Conservation (phyloP, 2,329 filamentous ascomycete genomes). For the Alternaria ethzedia region DNA sequence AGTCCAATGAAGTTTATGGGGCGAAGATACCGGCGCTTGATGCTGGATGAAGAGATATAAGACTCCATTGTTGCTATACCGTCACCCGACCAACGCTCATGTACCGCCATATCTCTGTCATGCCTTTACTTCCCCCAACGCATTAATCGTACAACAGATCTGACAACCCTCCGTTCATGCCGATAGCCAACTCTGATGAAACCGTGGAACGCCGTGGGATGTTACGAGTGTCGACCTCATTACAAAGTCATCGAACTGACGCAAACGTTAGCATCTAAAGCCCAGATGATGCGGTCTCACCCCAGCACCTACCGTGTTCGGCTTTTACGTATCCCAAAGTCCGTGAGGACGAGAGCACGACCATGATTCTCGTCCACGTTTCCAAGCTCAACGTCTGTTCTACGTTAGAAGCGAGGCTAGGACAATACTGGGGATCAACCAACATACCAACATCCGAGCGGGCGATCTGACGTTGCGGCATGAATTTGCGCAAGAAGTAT, state of each 20-base stretch:
- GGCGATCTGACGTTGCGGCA: neutral
- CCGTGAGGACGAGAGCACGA: accelerated
- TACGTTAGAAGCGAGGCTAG: neutral
- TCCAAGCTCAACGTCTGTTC: neutral
- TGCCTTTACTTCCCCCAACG: neutral
- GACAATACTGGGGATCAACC: neutral
- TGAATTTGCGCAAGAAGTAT: neutral
- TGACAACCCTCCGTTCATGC: neutral
- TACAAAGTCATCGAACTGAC: neutral
- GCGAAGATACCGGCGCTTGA: neutral
- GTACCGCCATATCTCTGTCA: neutral
- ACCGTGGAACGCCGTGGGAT: neutral
- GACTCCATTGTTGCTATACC: neutral
- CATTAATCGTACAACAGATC: neutral
- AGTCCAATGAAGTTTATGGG: neutral
- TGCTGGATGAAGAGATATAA: neutral
- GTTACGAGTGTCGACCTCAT: neutral
- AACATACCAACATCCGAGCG: neutral
- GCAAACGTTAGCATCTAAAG: neutral
- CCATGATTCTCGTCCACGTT: neutral
- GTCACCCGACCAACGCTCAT: neutral
- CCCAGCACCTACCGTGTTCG: neutral
- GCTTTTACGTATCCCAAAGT: neutral
- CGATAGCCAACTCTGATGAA: neutral
- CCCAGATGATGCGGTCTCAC: neutral